phyloP scores from a whole-genome alignment of 2,329 filamentous ascomycete species.

The Ophiocordyceps robertsii region DNA sequence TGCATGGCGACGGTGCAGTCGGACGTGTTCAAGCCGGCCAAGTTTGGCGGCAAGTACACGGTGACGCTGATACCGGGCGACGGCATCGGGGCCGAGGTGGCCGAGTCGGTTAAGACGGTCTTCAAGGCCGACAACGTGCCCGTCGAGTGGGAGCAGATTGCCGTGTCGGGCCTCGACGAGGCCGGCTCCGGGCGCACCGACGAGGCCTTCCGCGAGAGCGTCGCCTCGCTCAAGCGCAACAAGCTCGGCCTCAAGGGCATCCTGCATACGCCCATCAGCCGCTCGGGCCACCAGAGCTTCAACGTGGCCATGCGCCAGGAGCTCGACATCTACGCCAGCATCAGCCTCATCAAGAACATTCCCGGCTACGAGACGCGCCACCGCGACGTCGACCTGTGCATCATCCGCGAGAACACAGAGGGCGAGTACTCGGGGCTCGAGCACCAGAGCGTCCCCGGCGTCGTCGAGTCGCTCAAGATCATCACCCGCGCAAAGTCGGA shows the following conservation, averaged over 20 bases:
- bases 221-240: conserved; percentile 92
- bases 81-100: conserved; percentile 94
- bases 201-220: conserved; percentile 88
- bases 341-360: conserved; percentile 98
- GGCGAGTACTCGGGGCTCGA: conserved; percentile 98
- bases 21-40: conserved; percentile 98
- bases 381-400: conserved; percentile 94
- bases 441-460: conserved; percentile 91
- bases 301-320: conserved; percentile 98
- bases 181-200: conserved; percentile 73
- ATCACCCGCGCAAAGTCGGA: conserved; percentile 98
- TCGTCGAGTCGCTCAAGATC: conserved; percentile 99
- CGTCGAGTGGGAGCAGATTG: conserved; percentile 97
- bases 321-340: conserved; percentile 97
- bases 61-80: conserved; percentile 98
- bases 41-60: conserved; percentile 99
- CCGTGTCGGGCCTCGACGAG: conserved; percentile 81
- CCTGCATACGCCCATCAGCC: conserved; percentile 90
- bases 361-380: conserved; percentile 96
- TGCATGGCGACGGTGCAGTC: conserved; percentile 72
- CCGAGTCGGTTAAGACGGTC: conserved; percentile 95
- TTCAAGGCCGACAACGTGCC: conserved; percentile 99
- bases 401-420: conserved; percentile 99
- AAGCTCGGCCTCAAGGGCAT: conserved; percentile 99
- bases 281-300: conserved; percentile 97